Percentiles rank a stretch among this genome's conserved stretches.
phyloP scores from a whole-genome alignment of 192 early-diverging fungal genomes.

The Mortierella alpina region DNA sequence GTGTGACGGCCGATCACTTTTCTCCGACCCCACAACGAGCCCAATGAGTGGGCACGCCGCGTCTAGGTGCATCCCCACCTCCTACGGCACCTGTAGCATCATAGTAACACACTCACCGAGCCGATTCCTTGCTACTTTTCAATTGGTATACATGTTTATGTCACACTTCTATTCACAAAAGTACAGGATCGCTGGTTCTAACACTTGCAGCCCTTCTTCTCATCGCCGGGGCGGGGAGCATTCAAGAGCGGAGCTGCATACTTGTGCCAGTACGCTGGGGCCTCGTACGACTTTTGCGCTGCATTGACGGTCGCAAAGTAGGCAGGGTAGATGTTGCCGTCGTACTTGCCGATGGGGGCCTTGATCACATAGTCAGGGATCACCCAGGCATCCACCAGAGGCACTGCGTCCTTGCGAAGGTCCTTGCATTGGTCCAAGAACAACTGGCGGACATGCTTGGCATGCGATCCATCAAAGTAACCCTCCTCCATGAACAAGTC shows the following conservation, averaged over 20 bases:
- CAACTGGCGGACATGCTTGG: slow-evolving; percentile 51
- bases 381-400: slow-evolving; percentile 65
- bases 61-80: background rate
- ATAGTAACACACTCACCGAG: too few relatives aligned
- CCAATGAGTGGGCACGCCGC: slow-evolving; percentile 29
- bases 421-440: slow-evolving; percentile 58
- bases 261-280: slow-evolving; percentile 54
- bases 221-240: slow-evolving; percentile 44
- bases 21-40: background rate
- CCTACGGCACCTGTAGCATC: too few relatives aligned
- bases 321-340: slow-evolving; percentile 68
- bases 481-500: slow-evolving; percentile 62
- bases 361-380: slow-evolving; percentile 68
- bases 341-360: slow-evolving; percentile 68
- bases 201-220: slow-evolving; percentile 42
- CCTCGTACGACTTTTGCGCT: slow-evolving; percentile 44
- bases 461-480: slow-evolving; percentile 59
- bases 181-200: background rate
- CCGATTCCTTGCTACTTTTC: too few relatives aligned
- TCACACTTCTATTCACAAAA: too few relatives aligned
- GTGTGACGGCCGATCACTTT: slow-evolving; percentile 35
- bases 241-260: slow-evolving; percentile 46
- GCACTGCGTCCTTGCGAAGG: slow-evolving; percentile 61
- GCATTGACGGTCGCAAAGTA: slow-evolving; percentile 50
- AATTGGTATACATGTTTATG: too few relatives aligned